Evolutionary conservation across 805 yeast genomes (phyloP), one percentile per base, ranked within the genome.

Genomic region (Yamadazyma laniorum): DNA sequence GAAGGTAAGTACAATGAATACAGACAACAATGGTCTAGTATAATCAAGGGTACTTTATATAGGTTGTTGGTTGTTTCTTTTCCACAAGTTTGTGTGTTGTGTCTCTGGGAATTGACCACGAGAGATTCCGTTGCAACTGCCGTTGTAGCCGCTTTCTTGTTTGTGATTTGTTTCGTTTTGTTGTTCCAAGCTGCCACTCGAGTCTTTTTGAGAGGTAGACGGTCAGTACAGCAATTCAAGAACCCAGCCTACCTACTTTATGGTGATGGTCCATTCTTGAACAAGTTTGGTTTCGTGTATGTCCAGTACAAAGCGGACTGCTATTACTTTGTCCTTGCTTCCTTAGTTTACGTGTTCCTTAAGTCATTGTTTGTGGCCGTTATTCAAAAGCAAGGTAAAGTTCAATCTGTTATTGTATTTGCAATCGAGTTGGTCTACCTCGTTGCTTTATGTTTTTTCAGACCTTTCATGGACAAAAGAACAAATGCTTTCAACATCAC

Each of bases 401-500:
- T 75, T 4, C 96, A 85, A 58, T 85, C 96, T 1, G 73, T 87
- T 45, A 67, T 85, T 35, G 73, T 90, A 6, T 85, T 91, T 53
- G 80, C 72, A 13, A 68, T 86, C 44, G 98, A 93, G 59, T 65
- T 91, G 37, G 49, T 76, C 16, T 89, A 82, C 63, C 79, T 85
- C 45, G 74, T 74, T 25, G 68, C 70, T 0, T 52, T 89, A 18
- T 81, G 89, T 53, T 76, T 78, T 74, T 65, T 75, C 40, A 77
- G 93, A 61, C 99, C 99, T 8, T 93, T 77, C 61, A 81, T 93
- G 90, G 97, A 93, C 65, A 88, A 84, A 63, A 76, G 95, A 65
- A 90, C 98, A 23, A 93, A 93, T 53, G 82, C 79, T n/a, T 86
- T 89, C 76, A 91, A 90, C 64, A 91, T 93, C 51, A 74, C 85